Evolutionary conservation across 1,139 yeast species (phyloP), one percentile per base, ranked within the genome.

Genomic region (Diutina mesorugosa): DNA sequence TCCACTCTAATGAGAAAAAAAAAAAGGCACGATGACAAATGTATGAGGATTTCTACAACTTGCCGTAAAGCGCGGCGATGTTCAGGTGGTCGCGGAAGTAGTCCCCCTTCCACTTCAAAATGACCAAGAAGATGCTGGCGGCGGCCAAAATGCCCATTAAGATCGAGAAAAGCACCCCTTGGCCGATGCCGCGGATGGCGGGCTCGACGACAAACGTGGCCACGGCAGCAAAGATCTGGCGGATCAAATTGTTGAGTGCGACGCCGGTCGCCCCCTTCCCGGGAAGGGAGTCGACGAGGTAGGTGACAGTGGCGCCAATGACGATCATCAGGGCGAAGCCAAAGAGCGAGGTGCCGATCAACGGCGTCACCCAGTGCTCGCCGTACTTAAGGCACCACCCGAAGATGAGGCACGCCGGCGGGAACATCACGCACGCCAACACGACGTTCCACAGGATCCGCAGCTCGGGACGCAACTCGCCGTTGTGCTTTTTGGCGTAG

Each of bases 251-350:
- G 64, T 87, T 89, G 58, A 90, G 68, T 0, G 96, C 96, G 51
- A 89, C 89, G 1, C 95, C 96, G 0, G 95, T 87, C 5, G 96
- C 91, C 47, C 96, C 96, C 63, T 85, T 78, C 0, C 96, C 96
- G 0, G 96, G 96, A 56, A 90, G 74, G 0, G 90, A 83, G 66
- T 90, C 96, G 2, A 90, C 91, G 58, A 90, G 71, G 66, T 88
- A 90, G 0, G 96, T 88, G 4, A 86, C 81, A 0, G 90, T 85
- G 8, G 89, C 83, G 1, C 95, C 95, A 61, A 88, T 87, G 7
- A 87, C 83, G 69, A 89, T 80, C 95, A 89, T 87, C 29, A 90
- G 83, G 0, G 93, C 87, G 65, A 86, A 81, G 0, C 97, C 97
- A 67, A 85, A 87, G 6, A 87, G 60, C 1, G 91, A 88, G 4